Evolutionary conservation across 768 basidiomycete genomes (phyloP), one percentile per base, ranked within the genome.

Genomic region (Gloeopeniophorella convolvens): DNA sequence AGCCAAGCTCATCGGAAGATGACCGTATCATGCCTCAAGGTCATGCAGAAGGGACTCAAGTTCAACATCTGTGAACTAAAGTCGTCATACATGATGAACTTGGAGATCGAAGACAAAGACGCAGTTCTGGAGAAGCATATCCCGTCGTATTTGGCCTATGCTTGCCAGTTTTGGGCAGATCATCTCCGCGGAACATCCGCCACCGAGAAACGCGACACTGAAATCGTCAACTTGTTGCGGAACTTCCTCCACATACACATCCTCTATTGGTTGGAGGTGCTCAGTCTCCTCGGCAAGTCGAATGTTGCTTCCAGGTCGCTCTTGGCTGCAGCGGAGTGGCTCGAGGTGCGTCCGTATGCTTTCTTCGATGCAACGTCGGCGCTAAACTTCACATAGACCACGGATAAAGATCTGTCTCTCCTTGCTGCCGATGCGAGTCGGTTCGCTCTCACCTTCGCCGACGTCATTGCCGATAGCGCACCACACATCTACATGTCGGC

Each of bases 41-140:
- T 63, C 24, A 69, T 73, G 71, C 55, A 53, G 10, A 45, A 36
- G 28, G 55, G 51, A 13, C 66, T 73, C 32, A 56, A 48, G 40
- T 73, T 74, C 59, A 72, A 74, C 33, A 71, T 74, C 8, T 73
- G 71, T 21, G 34, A 56, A 10, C 48, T 73, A 6, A 46, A 68
- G 27, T 62, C 68, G 21, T 73, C 72, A 4, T 63, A 65, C 42
- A 20, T 61, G 0, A 50, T 33, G 12, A 71, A 72, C 24, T 16
- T 34, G 11, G 61, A 65, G 7, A 37, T 71, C 4, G 47, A 53
- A 2, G 55, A 61, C 28, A 36, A 63, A 1, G 21, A 40, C 0
- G 13, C 12, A 4, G 54, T 52, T 5, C 60, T 71, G 28, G 34
- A 54, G 10, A 44, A 27, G 2, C 44, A 36, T 20, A 69, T 73